Conservation (phyloP, 495 filamentous ascomycete genomes). For the Hamigera avellanea region DNA sequence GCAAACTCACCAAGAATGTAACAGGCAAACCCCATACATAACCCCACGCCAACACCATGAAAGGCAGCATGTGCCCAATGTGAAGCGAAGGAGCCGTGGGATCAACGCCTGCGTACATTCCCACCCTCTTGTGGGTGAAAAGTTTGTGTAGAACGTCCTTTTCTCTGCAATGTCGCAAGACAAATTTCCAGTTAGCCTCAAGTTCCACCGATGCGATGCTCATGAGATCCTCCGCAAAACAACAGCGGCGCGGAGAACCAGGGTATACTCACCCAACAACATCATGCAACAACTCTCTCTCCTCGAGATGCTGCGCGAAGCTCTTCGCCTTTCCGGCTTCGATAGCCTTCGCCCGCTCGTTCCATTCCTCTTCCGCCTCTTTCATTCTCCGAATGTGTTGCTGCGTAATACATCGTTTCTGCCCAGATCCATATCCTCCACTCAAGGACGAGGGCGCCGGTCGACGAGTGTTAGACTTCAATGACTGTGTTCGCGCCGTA, state of each 20-base stretch:
- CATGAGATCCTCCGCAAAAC: neutral
- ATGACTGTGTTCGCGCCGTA: neutral
- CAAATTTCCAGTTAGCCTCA: constrained; percentile 3
- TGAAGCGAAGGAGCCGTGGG: constrained; percentile 87
- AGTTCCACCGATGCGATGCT: neutral
- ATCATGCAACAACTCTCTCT: constrained; percentile 69
- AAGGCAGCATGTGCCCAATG: constrained; percentile 80
- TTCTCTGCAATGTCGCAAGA: constrained; percentile 23
- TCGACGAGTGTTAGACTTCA: too few species aligned
- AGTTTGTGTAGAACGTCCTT: constrained; percentile 57
- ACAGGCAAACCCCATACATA: constrained; percentile 72
- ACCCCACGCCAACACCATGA: constrained; percentile 93
- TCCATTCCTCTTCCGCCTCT: constrained; percentile 47
- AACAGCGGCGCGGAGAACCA: neutral
- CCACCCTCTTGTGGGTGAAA: constrained; percentile 57
- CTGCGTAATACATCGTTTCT: constrained; percentile 37
- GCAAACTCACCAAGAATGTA: constrained; percentile 48
- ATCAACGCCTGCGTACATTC: constrained; percentile 83
- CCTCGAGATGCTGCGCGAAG: constrained; percentile 61
- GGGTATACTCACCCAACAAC: constrained; percentile 60
- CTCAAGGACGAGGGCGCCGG: too few species aligned
- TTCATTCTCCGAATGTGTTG: constrained; percentile 38
- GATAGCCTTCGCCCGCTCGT: constrained; percentile 42
- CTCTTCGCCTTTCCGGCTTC: constrained; percentile 46
- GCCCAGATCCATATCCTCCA: constrained; percentile 1